phyloP scores from a whole-genome alignment of 345 rosid genomes.

The Viola odorata region DNA sequence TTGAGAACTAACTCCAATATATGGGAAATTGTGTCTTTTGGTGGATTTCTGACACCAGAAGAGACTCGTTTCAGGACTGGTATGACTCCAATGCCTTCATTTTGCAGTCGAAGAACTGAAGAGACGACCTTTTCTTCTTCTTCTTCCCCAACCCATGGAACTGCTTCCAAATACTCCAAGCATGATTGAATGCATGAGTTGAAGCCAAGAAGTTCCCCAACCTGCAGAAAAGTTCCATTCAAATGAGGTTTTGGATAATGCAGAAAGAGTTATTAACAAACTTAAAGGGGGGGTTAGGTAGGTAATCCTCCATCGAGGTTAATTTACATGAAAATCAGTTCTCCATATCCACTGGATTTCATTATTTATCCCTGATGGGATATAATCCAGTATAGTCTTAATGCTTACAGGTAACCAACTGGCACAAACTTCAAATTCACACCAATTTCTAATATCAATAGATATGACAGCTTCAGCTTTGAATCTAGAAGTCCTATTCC shows the following conservation, averaged over 20 bases:
- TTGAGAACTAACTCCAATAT: constrained; percentile 79
- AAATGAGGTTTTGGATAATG: not conserved
- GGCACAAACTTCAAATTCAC: too few relatives aligned
- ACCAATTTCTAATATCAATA: too few relatives aligned
- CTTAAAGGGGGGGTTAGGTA: not conserved
- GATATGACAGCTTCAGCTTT: too few relatives aligned
- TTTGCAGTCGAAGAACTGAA: constrained; percentile 56
- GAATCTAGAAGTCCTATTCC: too few relatives aligned
- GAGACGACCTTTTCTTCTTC: constrained; percentile 92
- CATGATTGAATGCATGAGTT: constrained; percentile 64
- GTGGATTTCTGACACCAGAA: constrained; percentile 45
- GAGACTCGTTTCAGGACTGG: constrained; percentile 80
- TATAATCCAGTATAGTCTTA: too few relatives aligned
- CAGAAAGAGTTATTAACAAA: constrained; percentile 7
- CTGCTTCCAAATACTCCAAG: constrained; percentile 95
- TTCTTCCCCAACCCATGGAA: constrained; percentile 98
- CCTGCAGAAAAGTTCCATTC: constrained; percentile 32
- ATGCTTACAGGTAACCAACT: too few relatives aligned
- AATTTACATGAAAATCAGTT: too few relatives aligned
- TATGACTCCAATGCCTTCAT: constrained; percentile 59
- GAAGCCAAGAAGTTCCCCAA: constrained; percentile 73
- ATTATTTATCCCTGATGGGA: too few relatives aligned
- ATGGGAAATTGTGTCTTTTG: constrained; percentile 69
- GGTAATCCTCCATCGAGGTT: too few relatives aligned
- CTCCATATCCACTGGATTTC: too few relatives aligned